Percentiles rank a stretch among this genome's conserved stretches.
Conservation (phyloP, 306 rosid genomes). For the Ochetophila trinervis region DNA sequence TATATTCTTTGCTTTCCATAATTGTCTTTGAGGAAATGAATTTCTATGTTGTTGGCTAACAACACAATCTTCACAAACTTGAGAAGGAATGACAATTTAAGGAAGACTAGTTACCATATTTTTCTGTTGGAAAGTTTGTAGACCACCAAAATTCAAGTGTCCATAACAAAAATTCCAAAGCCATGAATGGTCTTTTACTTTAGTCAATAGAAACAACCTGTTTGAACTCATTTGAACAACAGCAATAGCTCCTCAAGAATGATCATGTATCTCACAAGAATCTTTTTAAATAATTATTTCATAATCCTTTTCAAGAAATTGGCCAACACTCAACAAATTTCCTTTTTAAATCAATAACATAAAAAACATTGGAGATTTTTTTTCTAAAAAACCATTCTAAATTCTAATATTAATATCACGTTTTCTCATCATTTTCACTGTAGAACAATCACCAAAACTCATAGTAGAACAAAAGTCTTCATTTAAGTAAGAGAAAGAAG, state of each 20-base stretch:
- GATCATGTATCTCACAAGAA: not conserved
- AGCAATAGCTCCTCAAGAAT: too few relatives aligned
- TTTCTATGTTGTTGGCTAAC: not conserved
- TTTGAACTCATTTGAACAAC: too few relatives aligned
- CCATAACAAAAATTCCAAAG: constrained; percentile 7
- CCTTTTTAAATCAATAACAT: not conserved
- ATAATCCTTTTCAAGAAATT: not conserved
- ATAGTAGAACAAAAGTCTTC: not conserved
- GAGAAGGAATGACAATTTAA: not conserved
- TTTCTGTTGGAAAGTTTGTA: not conserved
- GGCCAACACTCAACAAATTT: not conserved
- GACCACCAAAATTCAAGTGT: not conserved
- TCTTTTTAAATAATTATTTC: not conserved
- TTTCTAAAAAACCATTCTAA: not conserved
- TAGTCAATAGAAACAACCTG: too few relatives aligned
- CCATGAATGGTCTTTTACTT: not conserved
- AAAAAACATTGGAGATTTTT: not conserved
- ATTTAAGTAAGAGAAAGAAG: not conserved
- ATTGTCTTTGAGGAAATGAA: not conserved
- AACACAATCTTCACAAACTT: constrained; percentile 11
- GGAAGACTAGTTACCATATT: not conserved
- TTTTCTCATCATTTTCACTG: not conserved
- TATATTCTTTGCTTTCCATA: not conserved
- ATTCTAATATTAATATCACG: not conserved
- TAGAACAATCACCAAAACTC: not conserved